Percentiles rank a stretch among this genome's conserved stretches.
Conservation (phyloP, 2,329 filamentous ascomycete genomes). For the Lasiodiplodia gonubiensis region DNA sequence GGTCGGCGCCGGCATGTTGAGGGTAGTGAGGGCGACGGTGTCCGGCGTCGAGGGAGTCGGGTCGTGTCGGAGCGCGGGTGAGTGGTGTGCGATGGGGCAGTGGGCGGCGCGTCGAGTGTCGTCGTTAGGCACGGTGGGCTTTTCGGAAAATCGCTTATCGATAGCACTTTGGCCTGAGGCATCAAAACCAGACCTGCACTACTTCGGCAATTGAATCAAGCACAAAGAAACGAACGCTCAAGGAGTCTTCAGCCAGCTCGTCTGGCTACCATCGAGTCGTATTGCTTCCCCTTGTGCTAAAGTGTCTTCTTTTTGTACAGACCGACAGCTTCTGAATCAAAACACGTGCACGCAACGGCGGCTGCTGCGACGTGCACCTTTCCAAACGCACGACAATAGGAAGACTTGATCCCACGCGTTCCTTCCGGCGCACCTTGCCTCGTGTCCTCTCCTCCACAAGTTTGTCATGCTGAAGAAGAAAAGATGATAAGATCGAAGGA, state of each 20-base stretch:
- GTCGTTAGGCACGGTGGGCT: slow-evolving; percentile 28
- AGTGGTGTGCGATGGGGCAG: slow-evolving; percentile 22
- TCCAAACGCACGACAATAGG: neutral
- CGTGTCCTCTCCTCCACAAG: slow-evolving; percentile 4
- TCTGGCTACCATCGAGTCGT: slow-evolving; percentile 9
- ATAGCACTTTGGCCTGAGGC: slow-evolving; percentile 17
- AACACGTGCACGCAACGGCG: neutral
- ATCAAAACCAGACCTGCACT: neutral
- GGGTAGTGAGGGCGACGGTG: slow-evolving; percentile 3
- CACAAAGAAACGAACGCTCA: neutral
- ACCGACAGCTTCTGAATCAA: slow-evolving; percentile 12
- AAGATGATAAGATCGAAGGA: neutral
- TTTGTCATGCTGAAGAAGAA: slow-evolving; percentile 10
- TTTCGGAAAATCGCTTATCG: slow-evolving; percentile 29
- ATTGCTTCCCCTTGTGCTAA: slow-evolving; percentile 5
- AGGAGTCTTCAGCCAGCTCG: neutral
- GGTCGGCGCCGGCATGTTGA: slow-evolving; percentile 63
- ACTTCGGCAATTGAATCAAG: too few relatives aligned
- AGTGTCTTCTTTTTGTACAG: slow-evolving; percentile 19
- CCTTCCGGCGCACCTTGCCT: neutral
- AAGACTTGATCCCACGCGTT: neutral
- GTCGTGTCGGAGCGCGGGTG: slow-evolving; percentile 18
- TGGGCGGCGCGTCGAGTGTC: slow-evolving; percentile 27
- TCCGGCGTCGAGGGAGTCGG: slow-evolving; percentile 22
- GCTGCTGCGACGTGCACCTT: neutral